Percentiles rank a stretch among this genome's conserved stretches.
These are phyloP conservation scores for Paulownia fortunei DNA, from an alignment of 257 asterid genomes.

Conservation along the genomic window DNA sequence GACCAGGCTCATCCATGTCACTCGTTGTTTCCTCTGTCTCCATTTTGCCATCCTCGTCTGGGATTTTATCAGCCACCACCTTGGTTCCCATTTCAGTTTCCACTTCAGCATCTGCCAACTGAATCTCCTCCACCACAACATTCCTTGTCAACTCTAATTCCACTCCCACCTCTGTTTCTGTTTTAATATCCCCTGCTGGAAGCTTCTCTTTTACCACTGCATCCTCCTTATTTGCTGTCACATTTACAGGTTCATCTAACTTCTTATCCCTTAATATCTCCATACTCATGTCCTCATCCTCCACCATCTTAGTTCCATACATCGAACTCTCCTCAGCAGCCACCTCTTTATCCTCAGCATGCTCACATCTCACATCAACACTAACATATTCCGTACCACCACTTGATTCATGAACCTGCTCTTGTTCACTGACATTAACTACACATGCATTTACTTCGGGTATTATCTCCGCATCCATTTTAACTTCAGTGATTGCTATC, in stretches of 20 bases:
- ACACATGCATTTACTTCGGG: conserved; percentile 25
- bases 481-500: conserved; percentile 17
- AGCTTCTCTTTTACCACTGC: conserved; percentile 36
- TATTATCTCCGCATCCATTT: conserved; percentile 31
- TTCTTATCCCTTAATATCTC: conserved; percentile 32
- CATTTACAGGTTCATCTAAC: conserved; percentile 36
- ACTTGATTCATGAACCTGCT: conserved; percentile 35
- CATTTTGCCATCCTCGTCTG: conserved; percentile 40
- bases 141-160: conserved; percentile 35
- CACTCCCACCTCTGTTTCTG: conserved; percentile 41
- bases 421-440: conserved; percentile 36
- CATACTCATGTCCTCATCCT: conserved; percentile 30
- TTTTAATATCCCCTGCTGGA: conserved; percentile 37
- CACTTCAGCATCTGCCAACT: conserved; percentile 37
- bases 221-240: conserved; percentile 33
- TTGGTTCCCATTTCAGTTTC: conserved; percentile 39
- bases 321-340: conserved; percentile 33
- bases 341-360: conserved; percentile 33
- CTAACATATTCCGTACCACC: conserved; percentile 19
- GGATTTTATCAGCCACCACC: conserved; percentile 29
- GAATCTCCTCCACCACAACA: conserved; percentile 33
- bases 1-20: conserved; percentile 55
- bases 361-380: conserved; percentile 35
- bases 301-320: conserved; percentile 30
- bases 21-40: conserved; percentile 59